Percentiles rank a stretch among this genome's conserved stretches.
Conservation (phyloP, 129 eudicot species). For the Artemisia argyi region DNA sequence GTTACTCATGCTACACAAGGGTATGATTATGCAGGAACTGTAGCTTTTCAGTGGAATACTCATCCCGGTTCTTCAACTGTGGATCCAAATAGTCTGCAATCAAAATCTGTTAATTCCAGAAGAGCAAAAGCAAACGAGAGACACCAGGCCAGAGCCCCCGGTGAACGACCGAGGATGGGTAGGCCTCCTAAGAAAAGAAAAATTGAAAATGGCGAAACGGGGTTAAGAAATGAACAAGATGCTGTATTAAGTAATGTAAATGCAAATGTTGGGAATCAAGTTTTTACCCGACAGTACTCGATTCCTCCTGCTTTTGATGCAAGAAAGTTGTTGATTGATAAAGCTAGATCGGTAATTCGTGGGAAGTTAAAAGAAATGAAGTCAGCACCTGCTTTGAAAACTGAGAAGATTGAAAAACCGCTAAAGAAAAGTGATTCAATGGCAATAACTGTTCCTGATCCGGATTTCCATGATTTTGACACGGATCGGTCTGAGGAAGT, state of each 20-base stretch:
- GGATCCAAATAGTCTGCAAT: constrained; percentile 54
- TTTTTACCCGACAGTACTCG: constrained; percentile 36
- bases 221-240: constrained; percentile 41
- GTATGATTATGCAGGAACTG: constrained; percentile 59
- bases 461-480: constrained; percentile 97
- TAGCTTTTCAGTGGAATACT: constrained; percentile 64
- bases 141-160: constrained; percentile 36
- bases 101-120: constrained; percentile 36
- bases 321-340: constrained; percentile 70
- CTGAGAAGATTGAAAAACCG: constrained; percentile 50
- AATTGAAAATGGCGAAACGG: constrained; percentile 51
- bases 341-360: constrained; percentile 62
- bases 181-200: constrained; percentile 80
- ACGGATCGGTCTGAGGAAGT: constrained; percentile 80
- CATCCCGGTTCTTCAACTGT: constrained; percentile 44
- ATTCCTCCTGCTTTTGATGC: constrained; percentile 59
- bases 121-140: constrained; percentile 48
- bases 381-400: constrained; percentile 41
- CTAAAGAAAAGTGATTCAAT: constrained; percentile 55
- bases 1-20: constrained; percentile 65
- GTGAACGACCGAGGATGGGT: constrained; percentile 44
- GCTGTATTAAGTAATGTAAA: constrained; percentile 25
- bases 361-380: constrained; percentile 68
- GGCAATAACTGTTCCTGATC: constrained; percentile 86
- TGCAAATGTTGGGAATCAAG: constrained; percentile 42